Base-by-base conservation (phyloP, 2,329 filamentous ascomycete species). In the Fusarium cicatricum region DNA sequence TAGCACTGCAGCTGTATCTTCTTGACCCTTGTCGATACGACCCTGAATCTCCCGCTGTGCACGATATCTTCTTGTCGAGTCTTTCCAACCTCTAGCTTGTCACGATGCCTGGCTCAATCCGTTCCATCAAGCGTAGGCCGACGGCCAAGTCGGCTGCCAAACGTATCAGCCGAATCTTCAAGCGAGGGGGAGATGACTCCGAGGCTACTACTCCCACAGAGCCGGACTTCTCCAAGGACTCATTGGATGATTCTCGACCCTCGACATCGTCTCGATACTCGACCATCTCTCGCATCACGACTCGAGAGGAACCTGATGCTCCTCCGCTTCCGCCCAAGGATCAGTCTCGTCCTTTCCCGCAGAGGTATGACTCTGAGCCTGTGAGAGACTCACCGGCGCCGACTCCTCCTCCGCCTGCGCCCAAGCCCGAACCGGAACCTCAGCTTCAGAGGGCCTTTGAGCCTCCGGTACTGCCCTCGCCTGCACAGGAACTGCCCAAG, bases 141-240 rank as follows among this genome's bases (percentile, higher is more conserved):
- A 40, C 48, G 4, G 57, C 60, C 14, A 64, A 64, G 46, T 55
- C 53, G 19, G 53, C 61, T 43, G 61, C 60, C 29, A 64, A 64
- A 11, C 60, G 61, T 12, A 64, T 64, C 16, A 56, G 61, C 37
- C 53, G 61, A 6, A 64, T 64, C 34, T 64, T 64, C 15, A 64
- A 54, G 26, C 52, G 57, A 5, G 51, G 44, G 38, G 64, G 53
- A 12, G 49, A 64, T 5, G 57, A 39, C 14, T n/a, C 46, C 1
- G 61, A 64, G 5, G 36, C 29, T 23, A 52, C 23, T 14, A 21
- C 34, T 4, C 23, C 49, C 1, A 28, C 23, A 2, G 57, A 55
- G 2, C 14, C 46, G 5, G 45, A 41, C 2, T 36, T 40, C 19
- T 11, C 40, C 7, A 64, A 64, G 26, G 39, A 43, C 15, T 64